Conservation (phyloP, 2,329 filamentous ascomycete genomes). For the Stemphylium lycopersici region DNA sequence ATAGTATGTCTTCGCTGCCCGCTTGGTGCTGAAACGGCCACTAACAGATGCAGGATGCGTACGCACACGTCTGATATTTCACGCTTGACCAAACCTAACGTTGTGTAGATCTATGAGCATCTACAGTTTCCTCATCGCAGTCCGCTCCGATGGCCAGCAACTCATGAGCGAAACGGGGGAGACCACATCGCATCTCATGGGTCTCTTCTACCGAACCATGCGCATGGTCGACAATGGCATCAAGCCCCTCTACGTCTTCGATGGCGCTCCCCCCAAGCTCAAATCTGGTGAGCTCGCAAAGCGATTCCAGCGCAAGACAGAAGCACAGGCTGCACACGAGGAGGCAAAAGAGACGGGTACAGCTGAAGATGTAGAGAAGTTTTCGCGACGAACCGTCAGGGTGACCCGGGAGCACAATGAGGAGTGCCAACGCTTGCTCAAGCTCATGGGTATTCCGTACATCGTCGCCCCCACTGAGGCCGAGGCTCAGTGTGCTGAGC, state of each 20-base stretch:
- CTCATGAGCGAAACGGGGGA: constrained; percentile 94
- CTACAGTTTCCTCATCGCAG: constrained; percentile 97
- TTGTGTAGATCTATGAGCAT: constrained; percentile 86
- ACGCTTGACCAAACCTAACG: constrained; percentile 15
- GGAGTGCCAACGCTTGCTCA: constrained; percentile 88
- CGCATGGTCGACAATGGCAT: constrained; percentile 99
- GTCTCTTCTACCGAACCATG: constrained; percentile 98
- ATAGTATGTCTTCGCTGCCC: constrained; percentile 67
- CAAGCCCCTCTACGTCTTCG: constrained; percentile 97
- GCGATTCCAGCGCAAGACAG: constrained; percentile 91
- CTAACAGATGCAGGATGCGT: constrained; percentile 55
- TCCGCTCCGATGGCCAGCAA: constrained; percentile 94
- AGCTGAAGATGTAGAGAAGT: constrained; percentile 97
- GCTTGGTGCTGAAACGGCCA: background rate
- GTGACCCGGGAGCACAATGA: constrained; percentile 97
- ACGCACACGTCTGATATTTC: constrained; percentile 19
- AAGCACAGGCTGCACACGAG: constrained; percentile 86
- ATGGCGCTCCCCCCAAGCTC: constrained; percentile 93
- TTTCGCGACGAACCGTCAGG: constrained; percentile 87
- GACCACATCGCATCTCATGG: constrained; percentile 98
- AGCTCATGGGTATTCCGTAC: constrained; percentile 94
- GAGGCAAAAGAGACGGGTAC: constrained; percentile 98
- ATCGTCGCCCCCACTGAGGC: constrained; percentile 96
- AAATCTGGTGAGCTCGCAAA: constrained; percentile 97
- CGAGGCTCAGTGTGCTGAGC: constrained; percentile 91